Base-by-base conservation (phyloP, 257 asterid species). In the Anisodus tanguticus region DNA sequence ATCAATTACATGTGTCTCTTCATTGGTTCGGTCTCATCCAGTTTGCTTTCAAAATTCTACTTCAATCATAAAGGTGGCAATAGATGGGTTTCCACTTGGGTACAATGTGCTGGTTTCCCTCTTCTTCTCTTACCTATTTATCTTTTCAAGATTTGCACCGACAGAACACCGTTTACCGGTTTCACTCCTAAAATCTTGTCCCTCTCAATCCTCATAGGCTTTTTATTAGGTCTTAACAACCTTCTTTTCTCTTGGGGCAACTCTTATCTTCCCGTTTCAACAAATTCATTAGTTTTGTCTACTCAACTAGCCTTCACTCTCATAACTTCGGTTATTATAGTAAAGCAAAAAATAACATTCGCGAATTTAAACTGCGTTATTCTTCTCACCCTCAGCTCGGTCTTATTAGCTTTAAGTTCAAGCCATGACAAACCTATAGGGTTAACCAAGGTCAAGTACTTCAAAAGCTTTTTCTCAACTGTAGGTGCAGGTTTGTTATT, bases 41-140 rank as follows among this genome's bases (percentile, higher is more conserved):
- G 88, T 66, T 87, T 95, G 0, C 82, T 95, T 31, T 81, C 92
- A 13, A 95, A 95, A 35, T 95, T 83, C 88, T 95, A 95, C 80
- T 95, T 93, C 93, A 89, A 79, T 60, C 98, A 95, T 89, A 86
- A 89, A 55, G 98, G 98, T 11, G 87, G 90, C 2, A 93, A 93
- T 86, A 47, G 90, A 47, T 95, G 98, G 98, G 91, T 92, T 8
- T 89, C 96, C 9, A 95, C 98, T 5, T 92, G 91, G 92, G 89
- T 93, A 9, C 98, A 95, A 64, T 88, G 90, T 39, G 95, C 96
- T 3, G 98, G 98, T 1, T 95, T 95, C 43, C 98, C 98, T 1
- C 83, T 95, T 6, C 95, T 95, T 31, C 19, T 92, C 6, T 49
- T 85, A 1, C 94, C 96, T 0, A 22, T 89, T 0, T 86, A n/a